phyloP scores from a whole-genome alignment of 176 grass and related monocot genomes.

The Phoenix roebelenii region DNA sequence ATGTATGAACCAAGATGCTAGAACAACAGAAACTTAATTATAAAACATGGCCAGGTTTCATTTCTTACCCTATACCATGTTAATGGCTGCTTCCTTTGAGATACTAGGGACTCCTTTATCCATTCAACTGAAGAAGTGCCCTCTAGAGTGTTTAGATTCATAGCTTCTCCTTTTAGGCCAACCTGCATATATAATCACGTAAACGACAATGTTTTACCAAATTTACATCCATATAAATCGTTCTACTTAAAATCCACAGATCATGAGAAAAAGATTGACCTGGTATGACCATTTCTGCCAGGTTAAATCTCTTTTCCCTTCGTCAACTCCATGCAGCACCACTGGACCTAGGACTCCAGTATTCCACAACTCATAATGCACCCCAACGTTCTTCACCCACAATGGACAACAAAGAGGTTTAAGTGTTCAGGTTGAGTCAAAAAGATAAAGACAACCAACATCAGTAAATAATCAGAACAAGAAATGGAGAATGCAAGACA shows the following conservation, averaged over 20 bases:
- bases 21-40: conserved; percentile 5
- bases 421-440: background rate
- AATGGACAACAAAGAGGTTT: background rate
- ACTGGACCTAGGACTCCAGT: conserved; percentile 89
- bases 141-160: conserved; percentile 91
- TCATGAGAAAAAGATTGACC: conserved; percentile 22
- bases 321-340: conserved; percentile 67
- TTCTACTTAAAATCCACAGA: background rate
- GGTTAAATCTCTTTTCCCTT: conserved; percentile 78
- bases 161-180: conserved; percentile 94
- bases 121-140: conserved; percentile 89
- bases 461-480: too few relatives aligned
- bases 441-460: too few relatives aligned
- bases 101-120: conserved; percentile 72
- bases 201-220: background rate
- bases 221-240: background rate
- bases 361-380: conserved; percentile 95
- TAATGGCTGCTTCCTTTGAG: conserved; percentile 66
- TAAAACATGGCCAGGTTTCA: background rate
- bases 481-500: background rate
- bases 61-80: conserved; percentile 88
- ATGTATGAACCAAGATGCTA: conserved; percentile 3
- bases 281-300: conserved; percentile 99
- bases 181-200: conserved; percentile 32
- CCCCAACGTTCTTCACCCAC: conserved; percentile 60